Base-by-base conservation (phyloP, 2,329 filamentous ascomycete genomes). In the Raffaelea ambrosiae region DNA sequence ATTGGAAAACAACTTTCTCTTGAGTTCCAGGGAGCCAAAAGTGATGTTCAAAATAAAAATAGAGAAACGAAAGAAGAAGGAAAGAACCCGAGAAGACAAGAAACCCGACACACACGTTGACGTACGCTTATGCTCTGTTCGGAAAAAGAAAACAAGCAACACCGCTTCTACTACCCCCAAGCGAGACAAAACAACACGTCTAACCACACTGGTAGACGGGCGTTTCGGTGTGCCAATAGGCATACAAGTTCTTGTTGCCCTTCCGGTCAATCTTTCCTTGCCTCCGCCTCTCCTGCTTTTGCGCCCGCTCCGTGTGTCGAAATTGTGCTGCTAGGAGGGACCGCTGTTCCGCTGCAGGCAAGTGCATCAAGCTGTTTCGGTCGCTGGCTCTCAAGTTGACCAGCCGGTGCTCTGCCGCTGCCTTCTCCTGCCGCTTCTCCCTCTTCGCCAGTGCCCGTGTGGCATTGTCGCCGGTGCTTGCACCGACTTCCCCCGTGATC, bases 231-330 rank as follows among this genome's bases (percentile, higher is more conserved):
- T 52, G n/a, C 61, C 61, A 63, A 47, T 63, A 63, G 1, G 60
- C 59, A 48, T 63, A 61, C 51, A 62, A 22, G 43, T 62, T 63
- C 55, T 63, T 63, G 46, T 63, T 63, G 31, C 60, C 61, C 53
- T 63, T 62, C 7, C 58, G 55, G 33, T 63, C 60, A 13, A 63
- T 53, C 21, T 51, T 60, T 16, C 49, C 36, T 49, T 53, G 57
- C 48, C 52, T 51, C 18, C 59, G 52, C 10, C 51, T 53, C 55
- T 62, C 59, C 19, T 56, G 55, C 23, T 58, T 60, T 38, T 60
- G 57, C 44, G 53, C 57, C 51, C 58, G 59, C 5, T 59, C 54
- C 36, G 52, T 40, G 46, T 62, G 58, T 18, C 47, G 29, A 42
- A 58, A 52, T 31, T 59, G 60, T 31, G 55, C 56, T 23, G 53